Conservation (phyloP, 2,329 filamentous ascomycete species). For the Diaporthe vexans region DNA sequence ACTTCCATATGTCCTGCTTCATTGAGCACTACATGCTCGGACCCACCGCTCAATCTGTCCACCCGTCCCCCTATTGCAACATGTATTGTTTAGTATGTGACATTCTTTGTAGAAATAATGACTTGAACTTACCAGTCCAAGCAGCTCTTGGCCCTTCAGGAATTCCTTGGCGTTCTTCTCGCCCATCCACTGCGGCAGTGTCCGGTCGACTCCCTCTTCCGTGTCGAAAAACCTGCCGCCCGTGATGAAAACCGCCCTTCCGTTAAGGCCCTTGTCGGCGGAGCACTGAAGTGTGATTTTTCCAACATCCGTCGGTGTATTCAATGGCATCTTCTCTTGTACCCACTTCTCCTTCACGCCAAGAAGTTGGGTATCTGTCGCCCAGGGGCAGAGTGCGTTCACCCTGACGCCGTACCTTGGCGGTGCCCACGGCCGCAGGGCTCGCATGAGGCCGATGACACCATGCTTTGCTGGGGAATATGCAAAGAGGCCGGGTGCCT, state of each 20-base stretch:
- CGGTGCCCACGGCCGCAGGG: conserved; percentile 53
- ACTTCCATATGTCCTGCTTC: neutral
- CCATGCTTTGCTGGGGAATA: conserved; percentile 65
- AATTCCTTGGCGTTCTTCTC: conserved; percentile 45
- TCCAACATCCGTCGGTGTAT: conserved; percentile 58
- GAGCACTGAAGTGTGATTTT: conserved; percentile 56
- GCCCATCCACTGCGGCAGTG: conserved; percentile 48
- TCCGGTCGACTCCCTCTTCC: conserved; percentile 46
- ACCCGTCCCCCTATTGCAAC: conserved; percentile 9
- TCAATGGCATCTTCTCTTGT: conserved; percentile 55
- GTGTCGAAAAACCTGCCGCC: conserved; percentile 48
- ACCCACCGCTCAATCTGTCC: conserved; percentile 15
- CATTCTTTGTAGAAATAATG: rapidly evolving
- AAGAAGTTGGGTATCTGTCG: conserved; percentile 61
- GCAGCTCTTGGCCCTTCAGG: conserved; percentile 43
- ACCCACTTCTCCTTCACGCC: conserved; percentile 55
- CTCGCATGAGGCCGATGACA: conserved; percentile 63
- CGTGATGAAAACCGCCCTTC: conserved; percentile 46
- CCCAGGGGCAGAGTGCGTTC: conserved; percentile 63
- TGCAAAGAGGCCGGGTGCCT: conserved; percentile 60
- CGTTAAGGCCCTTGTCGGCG: conserved; percentile 49
- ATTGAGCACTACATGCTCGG: neutral
- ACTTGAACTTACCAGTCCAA: conserved; percentile 43
- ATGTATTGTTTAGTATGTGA: neutral
- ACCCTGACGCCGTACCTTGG: conserved; percentile 53